Base-by-base conservation (phyloP, 495 filamentous ascomycete genomes). In the Daldinia bambusicola region DNA sequence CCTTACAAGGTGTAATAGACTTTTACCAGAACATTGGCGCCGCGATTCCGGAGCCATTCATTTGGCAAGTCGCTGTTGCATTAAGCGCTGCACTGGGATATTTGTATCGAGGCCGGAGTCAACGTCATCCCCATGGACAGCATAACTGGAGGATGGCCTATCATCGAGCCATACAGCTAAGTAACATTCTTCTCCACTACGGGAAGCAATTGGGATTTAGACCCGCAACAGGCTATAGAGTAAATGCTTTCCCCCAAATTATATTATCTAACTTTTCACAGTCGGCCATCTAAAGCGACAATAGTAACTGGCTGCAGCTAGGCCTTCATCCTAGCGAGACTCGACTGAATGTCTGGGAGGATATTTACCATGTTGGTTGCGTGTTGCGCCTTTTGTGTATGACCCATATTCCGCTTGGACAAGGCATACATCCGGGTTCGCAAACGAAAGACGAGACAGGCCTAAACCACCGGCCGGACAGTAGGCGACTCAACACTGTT, bases 341-440 rank as follows among this genome's bases (percentile, higher is more conserved):
- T 2, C 6, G 20, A n/a, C 41, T 12, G 20, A 37, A 37, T 12
- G 14, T 5, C 4, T 61, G 64, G 64, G 64, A 67, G 38, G 64
- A 67, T 26, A 9, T 55, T 3, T 61, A 67, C 26, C 18, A 43
- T 3, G 6, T 67, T 14, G 64, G 64, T 14, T 26, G 45, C 37
- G n/a, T 67, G 0, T 38, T 67, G 1, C 64, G 64, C 6, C 41
- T 26, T 16, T 38, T 67, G 18, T 67, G 64, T 37, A 67, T 67
- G 64, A 37, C 64, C 0, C 64, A 67, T 31, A 37, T 67, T 37
- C 9, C 4, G 2, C 26, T 55, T 16, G 55, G 56, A 5, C 2
- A 16, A 5, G 26, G 20, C 4, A 20, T 60, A 16, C 9, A 9
- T 9, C 32, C 10, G 4, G 12, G 4, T 5, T 12, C 51, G 14